Base-by-base conservation (phyloP, 306 rosid species). In the Geum urbanum region DNA sequence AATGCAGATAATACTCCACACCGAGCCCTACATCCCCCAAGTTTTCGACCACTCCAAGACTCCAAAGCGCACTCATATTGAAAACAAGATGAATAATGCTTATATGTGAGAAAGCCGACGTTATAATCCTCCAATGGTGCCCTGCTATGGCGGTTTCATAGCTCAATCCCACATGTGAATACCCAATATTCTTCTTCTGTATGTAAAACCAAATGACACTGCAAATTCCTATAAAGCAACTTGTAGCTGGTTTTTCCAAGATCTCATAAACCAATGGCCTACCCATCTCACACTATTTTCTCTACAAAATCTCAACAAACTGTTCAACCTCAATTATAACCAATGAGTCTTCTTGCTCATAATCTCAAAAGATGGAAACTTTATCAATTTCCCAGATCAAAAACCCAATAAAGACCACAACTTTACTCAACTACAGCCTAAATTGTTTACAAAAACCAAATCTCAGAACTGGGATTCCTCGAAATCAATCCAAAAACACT, bases 1-100 rank as follows among this genome's bases (percentile, higher is more conserved):
- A 94, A 53, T 94, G 98, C 76, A 94, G 90, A 85, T 94, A 94
- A 79, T 86, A 94, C 72, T 84, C 84, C 68, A 87, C 80, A 66
- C 98, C 98, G 32, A 94, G 86, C 50, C 97, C 98, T 58, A 87
- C 32, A 73, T 77, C 82, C 20, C 85, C 96, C 50, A 90, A 75
- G 37, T 90, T 82, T 69, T 94, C 98, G 8, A 90, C 89, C 18
- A 79, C 86, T 40, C 97, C 97, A 74, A 94, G 98, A 76, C 97
- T 90, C 97, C 98, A 94, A 69, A 94, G 94, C 8, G 98, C 98
- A 74, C 95, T 94, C 97, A 94, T 94, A 32, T 94, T 94, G 74
- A 94, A 94, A 63, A 88, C 98, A 76, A 94, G 89, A 81, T 94
- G 98, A 80, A 94, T 77, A 69, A 88, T 81, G 82, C 98, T 94